Conservation (phyloP, 2,329 filamentous ascomycete genomes). For the Talaromyces islandicus region DNA sequence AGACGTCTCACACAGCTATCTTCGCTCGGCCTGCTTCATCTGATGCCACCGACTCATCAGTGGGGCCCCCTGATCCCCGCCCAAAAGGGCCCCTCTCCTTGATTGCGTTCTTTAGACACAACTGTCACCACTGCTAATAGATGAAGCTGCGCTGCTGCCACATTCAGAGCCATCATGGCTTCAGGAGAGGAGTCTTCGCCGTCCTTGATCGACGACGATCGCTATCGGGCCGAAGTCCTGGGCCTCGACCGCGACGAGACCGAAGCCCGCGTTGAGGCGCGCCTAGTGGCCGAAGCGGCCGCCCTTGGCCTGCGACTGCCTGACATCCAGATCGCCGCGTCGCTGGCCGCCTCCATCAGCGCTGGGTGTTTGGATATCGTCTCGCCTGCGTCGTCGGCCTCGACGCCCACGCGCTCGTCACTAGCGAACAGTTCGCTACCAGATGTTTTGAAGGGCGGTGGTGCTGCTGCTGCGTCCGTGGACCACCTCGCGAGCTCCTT, state of each 20-base stretch:
- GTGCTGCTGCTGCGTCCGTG: constrained; percentile 13
- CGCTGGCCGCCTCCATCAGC: constrained; percentile 30
- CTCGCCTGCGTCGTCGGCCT: constrained; percentile 16
- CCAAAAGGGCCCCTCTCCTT: background rate
- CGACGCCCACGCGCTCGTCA: constrained; percentile 18
- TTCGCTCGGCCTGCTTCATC: background rate
- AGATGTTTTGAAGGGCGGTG: constrained; percentile 14
- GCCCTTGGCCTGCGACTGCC: constrained; percentile 31
- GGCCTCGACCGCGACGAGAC: constrained; percentile 25
- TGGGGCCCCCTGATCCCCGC: background rate
- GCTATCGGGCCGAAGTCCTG: constrained; percentile 34
- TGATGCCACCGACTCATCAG: background rate
- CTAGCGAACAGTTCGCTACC: constrained; percentile 23
- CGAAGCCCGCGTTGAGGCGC: constrained; percentile 33
- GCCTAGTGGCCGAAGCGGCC: constrained; percentile 31
- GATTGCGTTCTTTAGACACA: too few species aligned
- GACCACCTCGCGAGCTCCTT: constrained; percentile 26
- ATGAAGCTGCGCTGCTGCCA: background rate
- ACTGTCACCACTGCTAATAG: background rate
- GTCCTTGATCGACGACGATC: constrained; percentile 26
- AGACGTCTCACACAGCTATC: background rate
- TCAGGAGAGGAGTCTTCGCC: background rate
- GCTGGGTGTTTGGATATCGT: constrained; percentile 27
- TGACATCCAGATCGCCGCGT: constrained; percentile 25
- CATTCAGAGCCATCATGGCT: background rate